phyloP scores from a whole-genome alignment of 1,284 basidiomycete species.

The Puccinia horiana region DNA sequence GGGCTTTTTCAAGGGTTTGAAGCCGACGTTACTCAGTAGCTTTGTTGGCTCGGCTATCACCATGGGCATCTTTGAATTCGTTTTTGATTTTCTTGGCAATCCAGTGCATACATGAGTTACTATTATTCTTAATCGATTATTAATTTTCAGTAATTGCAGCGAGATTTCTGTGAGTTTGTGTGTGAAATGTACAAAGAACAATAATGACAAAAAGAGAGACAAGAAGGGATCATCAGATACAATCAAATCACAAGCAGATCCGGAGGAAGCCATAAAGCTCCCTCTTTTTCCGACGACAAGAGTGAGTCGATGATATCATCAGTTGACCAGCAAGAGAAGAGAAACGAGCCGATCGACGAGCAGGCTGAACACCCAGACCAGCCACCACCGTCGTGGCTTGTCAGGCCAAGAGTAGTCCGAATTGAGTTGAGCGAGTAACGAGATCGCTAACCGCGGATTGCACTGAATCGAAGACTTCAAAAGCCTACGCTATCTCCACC shows the following conservation, averaged over 20 bases:
- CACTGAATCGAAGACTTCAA: neutral
- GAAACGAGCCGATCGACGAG: neutral
- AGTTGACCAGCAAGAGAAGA: neutral
- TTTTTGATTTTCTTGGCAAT: constrained; percentile 45
- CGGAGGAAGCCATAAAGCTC: neutral
- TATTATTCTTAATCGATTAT: too few relatives aligned
- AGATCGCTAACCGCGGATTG: constrained; percentile 21
- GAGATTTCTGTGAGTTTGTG: too few relatives aligned
- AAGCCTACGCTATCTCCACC: neutral
- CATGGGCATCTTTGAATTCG: constrained; percentile 52
- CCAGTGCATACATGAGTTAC: neutral
- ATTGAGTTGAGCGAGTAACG: constrained; percentile 10
- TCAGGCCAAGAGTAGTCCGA: constrained; percentile 25
- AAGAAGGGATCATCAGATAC: neutral
- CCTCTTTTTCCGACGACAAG: neutral
- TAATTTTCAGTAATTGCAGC: neutral
- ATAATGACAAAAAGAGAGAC: neutral
- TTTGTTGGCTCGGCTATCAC: constrained; percentile 55
- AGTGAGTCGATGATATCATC: neutral
- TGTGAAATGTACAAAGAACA: neutral
- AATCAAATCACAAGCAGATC: neutral
- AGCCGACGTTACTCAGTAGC: constrained; percentile 53
- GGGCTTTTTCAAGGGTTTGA: constrained; percentile 52
- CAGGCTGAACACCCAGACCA: constrained; percentile 3
- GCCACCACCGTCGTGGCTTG: neutral